Evolutionary conservation across 1,284 basidiomycete genomes (phyloP).

Genomic region (Abortiporus biennis): DNA sequence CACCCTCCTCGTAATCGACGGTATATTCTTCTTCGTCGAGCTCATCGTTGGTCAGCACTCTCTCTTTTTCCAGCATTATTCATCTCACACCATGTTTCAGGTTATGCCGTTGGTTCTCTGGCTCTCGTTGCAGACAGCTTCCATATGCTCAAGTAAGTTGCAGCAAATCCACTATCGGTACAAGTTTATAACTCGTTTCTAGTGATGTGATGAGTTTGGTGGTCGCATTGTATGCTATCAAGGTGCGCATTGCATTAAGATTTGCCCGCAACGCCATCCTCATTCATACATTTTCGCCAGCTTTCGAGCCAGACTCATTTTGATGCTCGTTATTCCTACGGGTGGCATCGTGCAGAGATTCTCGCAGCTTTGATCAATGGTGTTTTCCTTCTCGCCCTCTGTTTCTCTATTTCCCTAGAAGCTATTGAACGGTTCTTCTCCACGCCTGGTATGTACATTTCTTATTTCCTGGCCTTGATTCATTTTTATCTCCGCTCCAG

Average conservation of each 20-base stretch:
- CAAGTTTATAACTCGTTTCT: constrained; percentile 9
- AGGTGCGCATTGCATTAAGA: constrained; percentile 37
- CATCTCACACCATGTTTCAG: constrained; percentile 32
- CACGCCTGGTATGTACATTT: constrained; percentile 56
- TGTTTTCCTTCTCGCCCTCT: constrained; percentile 92
- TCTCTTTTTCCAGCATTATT: background rate
- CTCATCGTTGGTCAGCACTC: constrained; percentile 67
- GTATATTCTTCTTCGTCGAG: constrained; percentile 91
- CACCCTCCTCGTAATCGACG: constrained; percentile 79
- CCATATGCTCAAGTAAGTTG: constrained; percentile 91
- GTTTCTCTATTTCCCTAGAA: constrained; percentile 94
- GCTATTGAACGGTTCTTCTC: constrained; percentile 89
- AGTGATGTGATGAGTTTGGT: constrained; percentile 94
- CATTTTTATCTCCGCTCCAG: constrained; percentile 32
- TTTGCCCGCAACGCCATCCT: background rate
- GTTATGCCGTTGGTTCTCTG: constrained; percentile 91
- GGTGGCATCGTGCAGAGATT: constrained; percentile 99
- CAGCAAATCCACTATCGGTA: constrained; percentile 3
- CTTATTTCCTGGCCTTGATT: background rate
- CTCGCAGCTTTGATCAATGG: constrained; percentile 94
- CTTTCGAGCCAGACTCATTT: constrained; percentile 51
- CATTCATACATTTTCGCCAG: constrained; percentile 27
- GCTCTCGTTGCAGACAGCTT: constrained; percentile 96
- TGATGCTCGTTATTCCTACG: constrained; percentile 76
- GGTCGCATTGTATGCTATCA: constrained; percentile 96